Conservation (phyloP, 192 early-diverging fungal genomes). For the Mortierella alpina region DNA sequence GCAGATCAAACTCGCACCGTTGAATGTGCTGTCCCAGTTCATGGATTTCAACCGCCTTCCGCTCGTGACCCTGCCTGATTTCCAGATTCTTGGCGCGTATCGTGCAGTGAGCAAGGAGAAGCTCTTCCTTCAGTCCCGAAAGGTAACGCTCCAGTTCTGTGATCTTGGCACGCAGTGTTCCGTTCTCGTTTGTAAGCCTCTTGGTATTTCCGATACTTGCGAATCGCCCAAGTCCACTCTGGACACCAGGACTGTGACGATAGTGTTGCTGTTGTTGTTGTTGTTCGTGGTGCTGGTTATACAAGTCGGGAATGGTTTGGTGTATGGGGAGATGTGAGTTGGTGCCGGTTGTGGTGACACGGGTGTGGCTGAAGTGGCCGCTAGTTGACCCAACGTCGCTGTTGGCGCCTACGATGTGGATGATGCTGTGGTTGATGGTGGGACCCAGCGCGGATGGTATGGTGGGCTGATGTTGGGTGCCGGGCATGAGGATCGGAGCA, state of each 20-base stretch:
- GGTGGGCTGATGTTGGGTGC: conserved; percentile 31
- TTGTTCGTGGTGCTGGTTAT: not conserved
- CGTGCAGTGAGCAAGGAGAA: conserved; percentile 24
- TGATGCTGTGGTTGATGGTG: not conserved
- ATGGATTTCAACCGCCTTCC: conserved; percentile 27
- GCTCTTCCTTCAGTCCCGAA: conserved; percentile 38
- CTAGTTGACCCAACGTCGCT: not conserved
- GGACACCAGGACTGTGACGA: not conserved
- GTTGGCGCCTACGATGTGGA: not conserved
- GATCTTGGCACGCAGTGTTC: conserved; percentile 21
- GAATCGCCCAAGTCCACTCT: conserved; percentile 3
- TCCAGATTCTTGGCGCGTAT: conserved; percentile 33
- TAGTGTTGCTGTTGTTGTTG: not conserved
- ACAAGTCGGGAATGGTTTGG: too few relatives aligned
- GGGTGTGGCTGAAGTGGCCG: too few relatives aligned
- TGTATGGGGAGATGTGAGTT: too few relatives aligned
- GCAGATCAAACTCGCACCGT: conserved; percentile 26
- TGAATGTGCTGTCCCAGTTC: conserved; percentile 38
- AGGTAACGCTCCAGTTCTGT: conserved; percentile 43
- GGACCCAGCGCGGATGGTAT: conserved; percentile 7
- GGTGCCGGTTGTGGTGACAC: too few relatives aligned
- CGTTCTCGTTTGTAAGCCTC: conserved; percentile 23
- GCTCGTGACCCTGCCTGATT: conserved; percentile 20
- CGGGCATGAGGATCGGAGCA: conserved; percentile 32
- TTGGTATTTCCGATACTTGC: conserved; percentile 17